phyloP scores from a whole-genome alignment of 768 basidiomycete genomes.

The Ephemerocybe angulata region DNA sequence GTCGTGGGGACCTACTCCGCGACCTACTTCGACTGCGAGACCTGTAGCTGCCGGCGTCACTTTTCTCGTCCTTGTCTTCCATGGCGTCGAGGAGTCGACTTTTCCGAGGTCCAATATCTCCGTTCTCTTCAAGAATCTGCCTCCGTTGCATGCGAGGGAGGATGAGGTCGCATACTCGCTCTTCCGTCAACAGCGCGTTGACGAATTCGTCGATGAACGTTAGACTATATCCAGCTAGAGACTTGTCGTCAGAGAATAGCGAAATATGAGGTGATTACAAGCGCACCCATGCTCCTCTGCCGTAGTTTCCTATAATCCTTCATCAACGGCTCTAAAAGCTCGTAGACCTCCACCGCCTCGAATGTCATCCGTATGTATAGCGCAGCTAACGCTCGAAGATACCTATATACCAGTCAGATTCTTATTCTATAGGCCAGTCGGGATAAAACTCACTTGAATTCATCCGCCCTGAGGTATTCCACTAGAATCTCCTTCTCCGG shows the following conservation, averaged over 20 bases:
- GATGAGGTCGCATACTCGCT: slow-evolving; percentile 95
- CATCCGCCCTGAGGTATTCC: slow-evolving; percentile 93
- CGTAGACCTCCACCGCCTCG: slow-evolving; percentile 84
- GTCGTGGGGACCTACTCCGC: slow-evolving; percentile 25
- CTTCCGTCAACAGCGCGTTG: slow-evolving; percentile 77
- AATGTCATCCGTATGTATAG: slow-evolving; percentile 97
- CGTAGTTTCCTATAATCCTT: slow-evolving; percentile 93
- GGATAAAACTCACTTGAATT: slow-evolving; percentile 82
- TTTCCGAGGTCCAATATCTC: slow-evolving; percentile 81
- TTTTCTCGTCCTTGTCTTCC: slow-evolving; percentile 75
- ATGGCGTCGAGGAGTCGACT: slow-evolving; percentile 86
- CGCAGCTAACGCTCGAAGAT: slow-evolving; percentile 87
- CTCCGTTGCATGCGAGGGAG: slow-evolving; percentile 86
- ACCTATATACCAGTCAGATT: slow-evolving; percentile 45
- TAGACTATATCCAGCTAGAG: slow-evolving; percentile 76
- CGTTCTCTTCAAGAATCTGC: slow-evolving; percentile 84
- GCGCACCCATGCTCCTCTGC: slow-evolving; percentile 71
- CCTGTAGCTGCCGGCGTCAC: slow-evolving; percentile 45
- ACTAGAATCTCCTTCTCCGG: slow-evolving; percentile 96
- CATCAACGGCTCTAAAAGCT: slow-evolving; percentile 87
- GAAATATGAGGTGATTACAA: background rate
- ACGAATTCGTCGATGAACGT: slow-evolving; percentile 92
- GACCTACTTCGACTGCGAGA: slow-evolving; percentile 27
- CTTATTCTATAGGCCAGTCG: background rate
- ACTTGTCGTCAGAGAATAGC: slow-evolving; percentile 1